A percentile compares a stretch with the other conserved stretches of the same genome.
Evolutionary conservation across 192 early-diverging fungal genomes (phyloP).

Genomic region (Coemansia aciculifera): DNA sequence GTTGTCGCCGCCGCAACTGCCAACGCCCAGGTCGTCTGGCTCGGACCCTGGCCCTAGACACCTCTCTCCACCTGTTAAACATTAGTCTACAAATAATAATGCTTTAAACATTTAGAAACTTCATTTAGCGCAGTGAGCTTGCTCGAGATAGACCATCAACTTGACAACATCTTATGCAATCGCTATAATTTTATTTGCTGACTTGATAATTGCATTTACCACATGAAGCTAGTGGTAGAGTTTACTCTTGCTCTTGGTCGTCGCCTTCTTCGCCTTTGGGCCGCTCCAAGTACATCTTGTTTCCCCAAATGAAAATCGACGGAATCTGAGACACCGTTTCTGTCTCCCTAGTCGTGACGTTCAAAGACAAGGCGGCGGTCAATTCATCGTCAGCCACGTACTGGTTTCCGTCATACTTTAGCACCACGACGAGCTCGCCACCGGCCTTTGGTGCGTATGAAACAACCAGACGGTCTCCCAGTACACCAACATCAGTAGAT

Average conservation of each 20-base stretch:
- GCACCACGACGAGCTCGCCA: slow-evolving; percentile 6
- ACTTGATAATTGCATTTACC: not conserved
- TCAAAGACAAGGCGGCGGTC: slow-evolving; percentile 9
- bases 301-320: slow-evolving; percentile 52
- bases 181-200: not conserved
- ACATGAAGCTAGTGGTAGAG: not conserved
- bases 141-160: not conserved
- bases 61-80: not conserved
- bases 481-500: slow-evolving; percentile 33
- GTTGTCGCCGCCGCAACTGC: not conserved
- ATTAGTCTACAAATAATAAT: not conserved
- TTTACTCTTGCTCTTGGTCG: not conserved
- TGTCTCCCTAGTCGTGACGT: slow-evolving; percentile 15
- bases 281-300: slow-evolving; percentile 44
- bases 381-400: slow-evolving; percentile 12
- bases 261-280: slow-evolving; percentile 28
- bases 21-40: slow-evolving; percentile 3
- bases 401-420: not conserved
- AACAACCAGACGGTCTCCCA: slow-evolving; percentile 27
- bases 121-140: not conserved
- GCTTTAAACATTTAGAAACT: not conserved
- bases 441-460: slow-evolving; percentile 16
- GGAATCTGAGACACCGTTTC: not conserved
- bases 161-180: not conserved
- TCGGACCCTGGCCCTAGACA: slow-evolving; percentile 1